Base-by-base conservation (phyloP, 345 rosid species). In the Excoecaria cochinchinensis region DNA sequence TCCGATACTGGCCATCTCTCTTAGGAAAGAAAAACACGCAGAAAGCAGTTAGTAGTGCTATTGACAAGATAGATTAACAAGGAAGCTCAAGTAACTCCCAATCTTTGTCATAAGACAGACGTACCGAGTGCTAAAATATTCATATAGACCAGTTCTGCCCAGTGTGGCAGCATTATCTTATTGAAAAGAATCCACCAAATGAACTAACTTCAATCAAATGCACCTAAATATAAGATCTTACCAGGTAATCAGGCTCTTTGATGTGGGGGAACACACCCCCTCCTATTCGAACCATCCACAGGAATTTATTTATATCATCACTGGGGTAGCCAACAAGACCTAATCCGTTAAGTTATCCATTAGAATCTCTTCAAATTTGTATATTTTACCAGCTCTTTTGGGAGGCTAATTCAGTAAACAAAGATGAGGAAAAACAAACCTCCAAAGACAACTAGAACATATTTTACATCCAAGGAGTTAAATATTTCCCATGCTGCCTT, bases 221-320 rank as follows among this genome's bases (percentile, higher is more conserved):
- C 44, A 72, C 51, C 70, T 14, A 22, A 38, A 70, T 61, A 61
- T 8, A 63, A 71, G 9, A 52, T 65, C 77, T 76, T 85, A 94
- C 98, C 83, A 94, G 88, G 82, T 94, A 94, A 87, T 94, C 97
- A 11, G 98, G 92, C 83, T 94, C 98, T 85, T 92, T 92, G 73
- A 94, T 95, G 84, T 95, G 99, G 74, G 99, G 97, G 81, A 93
- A 95, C 56, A 89, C 98, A 6, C 99, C 99, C 44, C 99, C 99
- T 84, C 99, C 99, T 31, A 95, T 95, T 38, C 99, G 97, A 52
- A 95, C 99, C 99, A 95, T 95, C 99, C 99, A 95, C 72, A 95
- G 80, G 90, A 95, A 95, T 81, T 95, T 95, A 76, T 95, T 95
- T 73, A 95, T 93, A 80, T 95, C 99, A 78, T 95, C 99, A 80